Conservation (phyloP, 768 basidiomycete species). For the Suillus spraguei region DNA sequence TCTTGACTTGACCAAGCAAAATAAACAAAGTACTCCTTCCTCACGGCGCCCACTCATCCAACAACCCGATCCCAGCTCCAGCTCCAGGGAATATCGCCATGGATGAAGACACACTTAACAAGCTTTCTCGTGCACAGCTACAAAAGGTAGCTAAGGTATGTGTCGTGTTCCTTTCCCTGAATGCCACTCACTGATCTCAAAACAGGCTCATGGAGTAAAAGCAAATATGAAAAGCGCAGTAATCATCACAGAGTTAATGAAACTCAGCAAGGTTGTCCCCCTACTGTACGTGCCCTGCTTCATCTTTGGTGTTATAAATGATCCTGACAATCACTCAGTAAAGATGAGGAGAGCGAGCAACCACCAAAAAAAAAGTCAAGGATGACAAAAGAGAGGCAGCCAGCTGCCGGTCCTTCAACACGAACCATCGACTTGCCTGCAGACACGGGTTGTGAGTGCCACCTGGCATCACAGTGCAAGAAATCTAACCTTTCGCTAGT, state of each 20-base stretch:
- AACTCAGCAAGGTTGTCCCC: neutral
- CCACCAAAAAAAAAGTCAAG: conserved; percentile 19
- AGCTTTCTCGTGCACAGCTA: conserved; percentile 25
- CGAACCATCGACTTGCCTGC: conserved; percentile 18
- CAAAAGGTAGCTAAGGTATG: conserved; percentile 32
- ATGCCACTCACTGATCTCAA: neutral
- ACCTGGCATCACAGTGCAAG: conserved; percentile 19
- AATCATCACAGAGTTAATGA: conserved; percentile 25
- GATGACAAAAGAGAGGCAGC: neutral
- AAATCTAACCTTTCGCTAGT: neutral
- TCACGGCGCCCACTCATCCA: neutral
- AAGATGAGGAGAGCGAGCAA: conserved; percentile 16
- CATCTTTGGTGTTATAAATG: conserved; percentile 16
- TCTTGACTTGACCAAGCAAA: neutral
- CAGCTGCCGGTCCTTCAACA: conserved; percentile 6
- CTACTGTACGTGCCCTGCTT: neutral
- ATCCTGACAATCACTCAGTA: conserved; percentile 15
- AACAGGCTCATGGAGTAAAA: conserved; percentile 23
- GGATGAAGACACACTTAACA: conserved; percentile 23
- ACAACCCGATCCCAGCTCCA: neutral
- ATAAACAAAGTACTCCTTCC: neutral
- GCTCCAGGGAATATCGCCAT: neutral
- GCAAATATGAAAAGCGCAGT: conserved; percentile 28
- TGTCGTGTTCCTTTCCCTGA: neutral
- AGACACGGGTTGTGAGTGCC: conserved; percentile 26